phyloP scores from a whole-genome alignment of 148 eudicot genomes.

The Nepenthes mirabilis region DNA sequence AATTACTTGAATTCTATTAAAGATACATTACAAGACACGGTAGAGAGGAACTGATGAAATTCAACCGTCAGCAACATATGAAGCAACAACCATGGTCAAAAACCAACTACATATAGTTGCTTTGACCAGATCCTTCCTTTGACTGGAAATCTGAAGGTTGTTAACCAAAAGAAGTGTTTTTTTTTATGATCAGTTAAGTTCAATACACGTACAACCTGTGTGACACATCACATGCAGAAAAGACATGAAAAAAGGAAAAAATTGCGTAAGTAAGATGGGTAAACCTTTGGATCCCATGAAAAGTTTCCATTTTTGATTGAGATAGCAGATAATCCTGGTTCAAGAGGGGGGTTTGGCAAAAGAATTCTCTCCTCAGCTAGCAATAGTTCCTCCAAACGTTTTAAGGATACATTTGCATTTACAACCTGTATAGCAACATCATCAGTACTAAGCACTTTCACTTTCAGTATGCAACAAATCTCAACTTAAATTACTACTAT shows the following conservation, averaged over 20 bases:
- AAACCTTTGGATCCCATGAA: constrained; percentile 92
- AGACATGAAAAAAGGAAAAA: not conserved
- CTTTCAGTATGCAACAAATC: not conserved
- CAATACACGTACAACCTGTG: too few species aligned
- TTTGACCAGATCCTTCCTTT: too few species aligned
- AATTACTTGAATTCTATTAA: too few species aligned
- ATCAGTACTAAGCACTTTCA: not conserved
- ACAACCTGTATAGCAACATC: constrained; percentile 48
- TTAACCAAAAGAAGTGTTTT: too few species aligned
- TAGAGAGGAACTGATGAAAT: too few species aligned
- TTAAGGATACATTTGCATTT: constrained; percentile 83
- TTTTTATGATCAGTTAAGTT: too few species aligned
- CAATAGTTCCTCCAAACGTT: constrained; percentile 86
- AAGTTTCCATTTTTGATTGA: constrained; percentile 72
- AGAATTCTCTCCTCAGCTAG: constrained; percentile 83
- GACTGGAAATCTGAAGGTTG: too few species aligned
- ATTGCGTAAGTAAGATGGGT: not conserved
- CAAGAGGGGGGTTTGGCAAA: constrained; percentile 74
- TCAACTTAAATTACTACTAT: not conserved
- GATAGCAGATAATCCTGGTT: constrained; percentile 67
- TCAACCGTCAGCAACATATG: too few species aligned
- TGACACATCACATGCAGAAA: too few species aligned
- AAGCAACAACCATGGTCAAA: too few species aligned
- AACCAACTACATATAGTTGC: too few species aligned
- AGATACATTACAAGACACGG: too few species aligned